Conservation (phyloP, 768 basidiomycete species). For the Boletus reticulatus region DNA sequence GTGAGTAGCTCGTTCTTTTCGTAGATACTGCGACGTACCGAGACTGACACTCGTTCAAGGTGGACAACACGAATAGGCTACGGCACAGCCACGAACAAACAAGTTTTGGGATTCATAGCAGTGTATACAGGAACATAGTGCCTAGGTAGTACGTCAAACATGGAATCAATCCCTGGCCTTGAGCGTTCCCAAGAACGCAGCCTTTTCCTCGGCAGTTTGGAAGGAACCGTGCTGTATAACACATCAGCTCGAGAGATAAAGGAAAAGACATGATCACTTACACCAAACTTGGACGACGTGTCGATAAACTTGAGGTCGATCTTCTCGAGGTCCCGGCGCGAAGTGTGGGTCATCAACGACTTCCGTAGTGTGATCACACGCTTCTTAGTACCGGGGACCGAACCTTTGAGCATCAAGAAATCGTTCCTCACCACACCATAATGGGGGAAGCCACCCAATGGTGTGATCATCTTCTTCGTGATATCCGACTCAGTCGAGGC, state of each 20-base stretch:
- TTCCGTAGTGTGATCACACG: slow-evolving; percentile 97
- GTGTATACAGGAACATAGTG: slow-evolving; percentile 35
- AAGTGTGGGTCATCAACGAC: slow-evolving; percentile 94
- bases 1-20: slow-evolving; percentile 7
- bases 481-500: slow-evolving; percentile 95
- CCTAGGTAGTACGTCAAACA: slow-evolving; percentile 38
- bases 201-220: slow-evolving; percentile 97
- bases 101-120: slow-evolving; percentile 37
- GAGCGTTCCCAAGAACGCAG: slow-evolving; percentile 90
- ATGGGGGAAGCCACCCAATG: slow-evolving; percentile 98
- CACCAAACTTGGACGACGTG: slow-evolving; percentile 95
- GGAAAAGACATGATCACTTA: slow-evolving; percentile 40
- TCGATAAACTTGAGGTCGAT: slow-evolving; percentile 98
- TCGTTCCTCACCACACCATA: slow-evolving; percentile 99
- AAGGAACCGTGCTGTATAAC: slow-evolving; percentile 80
- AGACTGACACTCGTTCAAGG: slow-evolving; percentile 37
- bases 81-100: background rate
- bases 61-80: background rate
- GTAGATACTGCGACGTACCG: slow-evolving; percentile 35
- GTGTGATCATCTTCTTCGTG: slow-evolving; percentile 91
- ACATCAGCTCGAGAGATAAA: background rate
- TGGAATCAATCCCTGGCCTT: slow-evolving; percentile 70
- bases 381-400: slow-evolving; percentile 94
- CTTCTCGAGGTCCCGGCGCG: slow-evolving; percentile 95
- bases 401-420: slow-evolving; percentile 96